phyloP scores from a whole-genome alignment of 2,329 filamentous ascomycete genomes.

The Aspergillus thermomutatus region DNA sequence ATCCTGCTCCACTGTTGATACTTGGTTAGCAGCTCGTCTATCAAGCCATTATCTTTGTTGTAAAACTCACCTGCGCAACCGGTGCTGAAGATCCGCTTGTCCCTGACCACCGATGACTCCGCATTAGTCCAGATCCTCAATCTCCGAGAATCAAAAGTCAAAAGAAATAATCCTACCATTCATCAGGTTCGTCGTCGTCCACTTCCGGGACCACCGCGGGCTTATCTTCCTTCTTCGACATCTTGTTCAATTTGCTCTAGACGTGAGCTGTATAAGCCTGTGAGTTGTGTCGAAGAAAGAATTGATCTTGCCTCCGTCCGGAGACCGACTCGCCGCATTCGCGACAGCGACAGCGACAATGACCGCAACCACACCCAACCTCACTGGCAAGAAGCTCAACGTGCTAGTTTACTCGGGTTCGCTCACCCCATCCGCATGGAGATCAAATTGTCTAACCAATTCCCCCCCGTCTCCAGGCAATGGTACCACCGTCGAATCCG shows the following conservation, averaged over 20 bases:
- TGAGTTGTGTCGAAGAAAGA: conserved; percentile 1
- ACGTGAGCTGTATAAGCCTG: background rate
- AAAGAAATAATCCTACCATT: conserved; percentile 63
- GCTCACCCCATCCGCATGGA: conserved; percentile 25
- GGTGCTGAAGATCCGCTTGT: conserved; percentile 96
- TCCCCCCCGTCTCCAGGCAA: conserved; percentile 55
- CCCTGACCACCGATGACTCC: conserved; percentile 56
- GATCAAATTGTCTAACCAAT: conserved; percentile 27
- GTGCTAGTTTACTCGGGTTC: conserved; percentile 88
- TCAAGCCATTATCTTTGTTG: background rate
- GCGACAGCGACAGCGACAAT: conserved; percentile 24
- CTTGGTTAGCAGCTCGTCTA: conserved; percentile 2
- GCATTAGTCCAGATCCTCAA: conserved; percentile 9
- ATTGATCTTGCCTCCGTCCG: background rate
- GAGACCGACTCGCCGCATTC: background rate
- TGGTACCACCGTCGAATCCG: conserved; percentile 82
- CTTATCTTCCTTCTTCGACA: conserved; percentile 58
- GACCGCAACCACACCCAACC: conserved; percentile 31
- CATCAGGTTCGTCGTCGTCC: conserved; percentile 86
- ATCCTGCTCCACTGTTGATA: conserved; percentile 69
- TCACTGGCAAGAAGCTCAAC: conserved; percentile 71
- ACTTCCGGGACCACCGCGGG: conserved; percentile 41
- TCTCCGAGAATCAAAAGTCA: conserved; percentile 1
- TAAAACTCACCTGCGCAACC: conserved; percentile 72
- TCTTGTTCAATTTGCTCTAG: conserved; percentile 27